Conservation (phyloP, 108 stramenopile species). For the Cyclotella atomus region DNA sequence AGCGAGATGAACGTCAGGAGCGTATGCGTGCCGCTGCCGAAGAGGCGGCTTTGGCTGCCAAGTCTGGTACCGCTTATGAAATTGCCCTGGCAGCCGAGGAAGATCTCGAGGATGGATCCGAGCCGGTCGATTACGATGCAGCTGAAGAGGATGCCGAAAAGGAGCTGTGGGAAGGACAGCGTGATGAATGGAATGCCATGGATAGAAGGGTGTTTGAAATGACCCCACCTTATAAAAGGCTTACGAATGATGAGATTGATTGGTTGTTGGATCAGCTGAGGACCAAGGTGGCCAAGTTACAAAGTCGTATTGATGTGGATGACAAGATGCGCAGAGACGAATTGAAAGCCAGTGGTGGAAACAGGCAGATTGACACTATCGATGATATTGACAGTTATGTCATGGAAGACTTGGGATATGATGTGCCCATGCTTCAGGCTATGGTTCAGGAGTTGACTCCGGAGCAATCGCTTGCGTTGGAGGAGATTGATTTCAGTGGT, state of each 20-base stretch:
- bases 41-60: slow-evolving; percentile 50
- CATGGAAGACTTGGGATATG: slow-evolving; percentile 58
- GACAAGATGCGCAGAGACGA: slow-evolving; percentile 51
- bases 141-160: slow-evolving; percentile 78
- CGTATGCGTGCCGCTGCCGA: slow-evolving; percentile 74
- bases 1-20: slow-evolving; percentile 79
- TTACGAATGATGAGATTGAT: slow-evolving; percentile 75
- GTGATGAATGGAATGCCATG: slow-evolving; percentile 45
- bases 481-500: slow-evolving; percentile 50
- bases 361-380: slow-evolving; percentile 27
- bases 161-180: slow-evolving; percentile 76
- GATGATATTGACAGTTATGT: slow-evolving; percentile 45
- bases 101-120: slow-evolving; percentile 52
- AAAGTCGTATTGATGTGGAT: slow-evolving; percentile 90
- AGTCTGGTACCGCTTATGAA: slow-evolving; percentile 42
- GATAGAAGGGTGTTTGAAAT: slow-evolving; percentile 46
- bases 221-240: slow-evolving; percentile 37
- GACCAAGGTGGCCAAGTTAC: slow-evolving; percentile 43
- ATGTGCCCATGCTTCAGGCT: slow-evolving; percentile 34
- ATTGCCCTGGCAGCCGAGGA: slow-evolving; percentile 60
- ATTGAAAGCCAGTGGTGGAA: slow-evolving; percentile 19
- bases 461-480: slow-evolving; percentile 45
- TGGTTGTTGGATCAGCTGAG: slow-evolving; percentile 75
- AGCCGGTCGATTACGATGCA: slow-evolving; percentile 52
- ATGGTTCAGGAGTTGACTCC: slow-evolving; percentile 50